These are phyloP conservation scores for Pythium utonaiense DNA, from an alignment of 352 stramenopile genomes.

Conservation along the genomic window DNA sequence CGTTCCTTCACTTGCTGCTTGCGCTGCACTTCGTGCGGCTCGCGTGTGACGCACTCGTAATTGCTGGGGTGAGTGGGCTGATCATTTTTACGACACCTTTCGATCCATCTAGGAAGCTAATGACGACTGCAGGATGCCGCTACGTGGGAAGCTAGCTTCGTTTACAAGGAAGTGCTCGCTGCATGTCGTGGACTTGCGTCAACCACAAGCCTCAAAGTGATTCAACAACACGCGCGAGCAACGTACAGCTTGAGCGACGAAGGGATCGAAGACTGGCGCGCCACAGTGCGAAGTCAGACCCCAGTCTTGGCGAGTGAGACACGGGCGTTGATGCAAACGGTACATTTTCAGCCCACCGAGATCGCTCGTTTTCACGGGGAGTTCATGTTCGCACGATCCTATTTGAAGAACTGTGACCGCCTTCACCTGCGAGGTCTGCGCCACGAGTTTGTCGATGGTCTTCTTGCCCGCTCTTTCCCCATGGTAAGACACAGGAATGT, in stretches of 20 bases:
- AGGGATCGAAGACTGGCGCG: conserved; percentile 56
- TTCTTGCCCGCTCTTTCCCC: conserved; percentile 45
- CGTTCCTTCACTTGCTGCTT: conserved; percentile 60
- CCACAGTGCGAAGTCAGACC: conserved; percentile 40
- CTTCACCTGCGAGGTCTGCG: conserved; percentile 47
- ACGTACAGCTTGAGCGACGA: conserved; percentile 58
- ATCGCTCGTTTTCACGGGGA: conserved; percentile 57
- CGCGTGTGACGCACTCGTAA: conserved; percentile 30
- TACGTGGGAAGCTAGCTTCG: conserved; percentile 62
- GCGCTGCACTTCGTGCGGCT: conserved; percentile 52
- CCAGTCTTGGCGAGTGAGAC: conserved; percentile 52
- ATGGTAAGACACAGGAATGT: conserved; percentile 29
- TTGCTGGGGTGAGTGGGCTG: conserved; percentile 15
- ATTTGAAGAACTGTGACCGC: conserved; percentile 37
- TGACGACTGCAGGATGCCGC: conserved; percentile 41
- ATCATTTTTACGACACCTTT: too few species aligned
- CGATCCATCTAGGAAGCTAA: too few species aligned
- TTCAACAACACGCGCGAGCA: conserved; percentile 37
- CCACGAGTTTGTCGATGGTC: conserved; percentile 48
- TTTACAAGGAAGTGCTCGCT: conserved; percentile 62
- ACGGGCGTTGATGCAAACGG: conserved; percentile 40
- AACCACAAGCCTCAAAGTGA: conserved; percentile 25
- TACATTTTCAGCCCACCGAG: conserved; percentile 51
- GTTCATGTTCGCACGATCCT: conserved; percentile 59
- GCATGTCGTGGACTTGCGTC: conserved; percentile 31